Conservation (phyloP, 345 rosid species). For the Heritiera littoralis region DNA sequence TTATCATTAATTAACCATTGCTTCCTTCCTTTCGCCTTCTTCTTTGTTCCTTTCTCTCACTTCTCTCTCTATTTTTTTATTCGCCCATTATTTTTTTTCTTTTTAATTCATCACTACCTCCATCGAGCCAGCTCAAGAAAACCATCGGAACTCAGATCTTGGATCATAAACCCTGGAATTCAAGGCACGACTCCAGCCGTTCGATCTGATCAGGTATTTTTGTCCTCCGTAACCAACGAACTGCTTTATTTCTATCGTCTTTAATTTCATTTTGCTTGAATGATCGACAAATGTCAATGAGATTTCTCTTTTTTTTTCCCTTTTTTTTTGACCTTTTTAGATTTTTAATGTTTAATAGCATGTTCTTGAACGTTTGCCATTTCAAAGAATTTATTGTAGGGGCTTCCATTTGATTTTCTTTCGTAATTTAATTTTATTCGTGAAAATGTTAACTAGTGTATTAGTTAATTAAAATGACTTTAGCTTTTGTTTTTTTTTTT, state of each 20-base stretch:
- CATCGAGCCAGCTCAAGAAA: constrained; percentile 16
- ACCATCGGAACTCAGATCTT: constrained; percentile 29
- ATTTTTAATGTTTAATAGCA: background rate
- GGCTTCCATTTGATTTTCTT: constrained; percentile 14
- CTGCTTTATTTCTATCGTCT: background rate
- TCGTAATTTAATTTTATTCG: background rate
- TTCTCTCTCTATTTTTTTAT: background rate
- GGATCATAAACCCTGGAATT: constrained; percentile 21
- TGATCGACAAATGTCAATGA: background rate
- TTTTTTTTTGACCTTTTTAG: background rate
- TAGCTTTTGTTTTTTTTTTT: background rate
- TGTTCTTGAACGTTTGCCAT: background rate
- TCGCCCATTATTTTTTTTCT: background rate
- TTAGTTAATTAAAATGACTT: background rate
- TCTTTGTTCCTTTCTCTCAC: background rate
- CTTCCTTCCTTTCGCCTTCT: background rate
- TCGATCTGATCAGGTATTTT: constrained; percentile 33
- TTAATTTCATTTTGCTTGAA: background rate
- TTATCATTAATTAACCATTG: no score
- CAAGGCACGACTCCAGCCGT: background rate
- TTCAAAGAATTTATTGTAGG: background rate
- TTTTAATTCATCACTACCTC: constrained; percentile 10
- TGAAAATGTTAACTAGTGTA: background rate
- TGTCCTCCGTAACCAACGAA: background rate
- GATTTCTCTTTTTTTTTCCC: background rate